phyloP scores from a whole-genome alignment of 2,329 filamentous ascomycete genomes.

The Paecilomyces sp. region DNA sequence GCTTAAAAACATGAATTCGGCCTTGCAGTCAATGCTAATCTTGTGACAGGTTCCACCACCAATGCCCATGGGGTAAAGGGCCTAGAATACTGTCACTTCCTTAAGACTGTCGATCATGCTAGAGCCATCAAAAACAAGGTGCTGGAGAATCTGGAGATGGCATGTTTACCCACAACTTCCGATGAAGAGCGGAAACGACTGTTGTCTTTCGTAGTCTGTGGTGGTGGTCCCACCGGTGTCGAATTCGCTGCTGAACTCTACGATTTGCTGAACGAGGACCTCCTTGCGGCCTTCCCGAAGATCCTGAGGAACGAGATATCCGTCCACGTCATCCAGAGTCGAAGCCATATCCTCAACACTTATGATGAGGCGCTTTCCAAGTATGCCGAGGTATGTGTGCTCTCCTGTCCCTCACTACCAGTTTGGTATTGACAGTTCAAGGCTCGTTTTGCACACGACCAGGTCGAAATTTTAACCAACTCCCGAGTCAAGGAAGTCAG shows the following conservation, averaged over 20 bases:
- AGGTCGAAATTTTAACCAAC: slow-evolving; percentile 87
- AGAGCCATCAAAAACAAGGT: slow-evolving; percentile 82
- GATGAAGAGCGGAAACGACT: slow-evolving; percentile 82
- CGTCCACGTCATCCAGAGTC: slow-evolving; percentile 91
- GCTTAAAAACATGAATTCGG: background rate
- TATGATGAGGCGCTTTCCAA: slow-evolving; percentile 92
- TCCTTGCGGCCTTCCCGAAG: slow-evolving; percentile 74
- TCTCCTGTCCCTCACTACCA: background rate
- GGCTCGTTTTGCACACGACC: slow-evolving; percentile 80
- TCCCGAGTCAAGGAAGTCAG: slow-evolving; percentile 85
- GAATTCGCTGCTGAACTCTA: slow-evolving; percentile 96
- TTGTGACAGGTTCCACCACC: slow-evolving; percentile 62
- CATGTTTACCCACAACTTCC: slow-evolving; percentile 83
- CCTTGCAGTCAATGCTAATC: background rate
- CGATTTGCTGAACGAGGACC: slow-evolving; percentile 92
- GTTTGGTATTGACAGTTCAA: slow-evolving; percentile 13
- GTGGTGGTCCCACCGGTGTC: slow-evolving; percentile 91
- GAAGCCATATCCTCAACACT: slow-evolving; percentile 92
- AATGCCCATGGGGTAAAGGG: slow-evolving; percentile 96
- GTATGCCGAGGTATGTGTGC: slow-evolving; percentile 63
- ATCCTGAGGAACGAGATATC: slow-evolving; percentile 96
- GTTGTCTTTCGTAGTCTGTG: slow-evolving; percentile 91
- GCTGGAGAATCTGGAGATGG: slow-evolving; percentile 80
- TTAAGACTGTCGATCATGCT: slow-evolving; percentile 93
- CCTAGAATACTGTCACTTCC: slow-evolving; percentile 84